Conservation (phyloP, 257 asterid species). For the Linaria vulgaris region DNA sequence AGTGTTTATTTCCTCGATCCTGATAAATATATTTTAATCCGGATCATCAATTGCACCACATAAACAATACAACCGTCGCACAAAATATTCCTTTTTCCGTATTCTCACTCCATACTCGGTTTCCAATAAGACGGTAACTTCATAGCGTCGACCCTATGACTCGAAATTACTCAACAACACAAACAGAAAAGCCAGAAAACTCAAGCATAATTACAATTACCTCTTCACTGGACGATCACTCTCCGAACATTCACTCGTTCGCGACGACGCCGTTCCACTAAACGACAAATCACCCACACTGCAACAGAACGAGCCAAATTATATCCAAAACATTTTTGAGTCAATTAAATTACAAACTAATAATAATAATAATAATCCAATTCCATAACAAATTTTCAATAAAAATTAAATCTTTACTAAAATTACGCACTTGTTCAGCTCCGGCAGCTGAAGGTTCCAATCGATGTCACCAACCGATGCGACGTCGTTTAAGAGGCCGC, state of each 20-base stretch:
- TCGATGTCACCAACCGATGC: constrained; percentile 37
- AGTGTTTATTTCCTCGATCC: too few relatives aligned
- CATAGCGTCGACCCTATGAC: too few relatives aligned
- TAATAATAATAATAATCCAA: background rate
- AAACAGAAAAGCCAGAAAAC: background rate
- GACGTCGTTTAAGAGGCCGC: constrained; percentile 44
- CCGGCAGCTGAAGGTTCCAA: constrained; percentile 36
- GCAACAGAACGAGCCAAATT: constrained; percentile 27
- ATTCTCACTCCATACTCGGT: too few relatives aligned
- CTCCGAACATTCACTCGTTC: constrained; percentile 48
- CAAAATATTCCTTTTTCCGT: too few relatives aligned
- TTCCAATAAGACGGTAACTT: too few relatives aligned
- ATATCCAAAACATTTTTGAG: constrained; percentile 19
- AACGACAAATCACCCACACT: constrained; percentile 48
- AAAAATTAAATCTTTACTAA: constrained; percentile 20
- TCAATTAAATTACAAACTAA: too few relatives aligned
- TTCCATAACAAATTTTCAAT: constrained; percentile 17
- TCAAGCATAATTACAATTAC: constrained; percentile 30
- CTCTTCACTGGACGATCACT: constrained; percentile 69
- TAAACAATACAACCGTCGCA: too few relatives aligned
- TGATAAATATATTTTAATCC: too few relatives aligned
- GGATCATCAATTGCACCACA: too few relatives aligned
- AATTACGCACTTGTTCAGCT: constrained; percentile 39
- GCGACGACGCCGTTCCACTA: constrained; percentile 49
- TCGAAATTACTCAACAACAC: too few relatives aligned